These are phyloP conservation scores for Corynascus novoguineensis DNA, from an alignment of 495 filamentous ascomycete species.

Conservation along the genomic window DNA sequence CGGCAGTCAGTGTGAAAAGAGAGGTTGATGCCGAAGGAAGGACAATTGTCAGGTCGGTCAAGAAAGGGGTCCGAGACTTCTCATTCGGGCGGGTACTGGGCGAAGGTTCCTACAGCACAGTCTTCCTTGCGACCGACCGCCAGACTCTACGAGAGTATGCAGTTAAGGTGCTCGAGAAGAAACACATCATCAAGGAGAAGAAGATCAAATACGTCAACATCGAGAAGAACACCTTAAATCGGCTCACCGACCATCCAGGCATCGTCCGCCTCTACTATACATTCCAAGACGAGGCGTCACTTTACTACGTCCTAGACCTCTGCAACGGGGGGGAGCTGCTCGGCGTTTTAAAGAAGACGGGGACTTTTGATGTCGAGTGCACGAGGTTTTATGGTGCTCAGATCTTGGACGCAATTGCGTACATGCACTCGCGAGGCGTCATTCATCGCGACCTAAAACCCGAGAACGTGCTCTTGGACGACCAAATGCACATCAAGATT, in stretches of 20 bases:
- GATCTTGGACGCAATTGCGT: constrained; percentile 93
- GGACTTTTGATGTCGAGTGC: constrained; percentile 93
- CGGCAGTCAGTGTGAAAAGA: constrained; percentile 69
- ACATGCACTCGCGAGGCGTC: constrained; percentile 94
- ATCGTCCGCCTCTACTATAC: constrained; percentile 98
- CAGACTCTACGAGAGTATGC: constrained; percentile 96
- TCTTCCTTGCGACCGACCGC: constrained; percentile 88
- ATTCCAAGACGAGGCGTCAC: constrained; percentile 91
- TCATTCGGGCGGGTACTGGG: constrained; percentile 87
- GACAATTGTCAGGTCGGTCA: constrained; percentile 73
- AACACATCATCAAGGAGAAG: constrained; percentile 99
- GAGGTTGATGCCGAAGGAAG: constrained; percentile 81
- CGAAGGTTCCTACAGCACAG: constrained; percentile 97
- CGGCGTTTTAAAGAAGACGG: constrained; percentile 86
- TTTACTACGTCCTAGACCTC: constrained; percentile 96
- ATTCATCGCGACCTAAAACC: constrained; percentile 98
- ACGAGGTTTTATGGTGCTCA: constrained; percentile 92
- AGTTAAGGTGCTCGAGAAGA: constrained; percentile 97
- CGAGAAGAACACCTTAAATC: constrained; percentile 96
- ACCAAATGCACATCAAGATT: constrained; percentile 96
- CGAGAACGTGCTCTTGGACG: constrained; percentile 92
- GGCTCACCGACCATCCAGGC: constrained; percentile 91
- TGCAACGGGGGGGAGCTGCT: constrained; percentile 90
- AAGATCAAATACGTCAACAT: constrained; percentile 99
- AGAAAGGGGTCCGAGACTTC: constrained; percentile 97